phyloP scores from a whole-genome alignment of 192 early-diverging fungal species.

The Mortierella hygrophila region DNA sequence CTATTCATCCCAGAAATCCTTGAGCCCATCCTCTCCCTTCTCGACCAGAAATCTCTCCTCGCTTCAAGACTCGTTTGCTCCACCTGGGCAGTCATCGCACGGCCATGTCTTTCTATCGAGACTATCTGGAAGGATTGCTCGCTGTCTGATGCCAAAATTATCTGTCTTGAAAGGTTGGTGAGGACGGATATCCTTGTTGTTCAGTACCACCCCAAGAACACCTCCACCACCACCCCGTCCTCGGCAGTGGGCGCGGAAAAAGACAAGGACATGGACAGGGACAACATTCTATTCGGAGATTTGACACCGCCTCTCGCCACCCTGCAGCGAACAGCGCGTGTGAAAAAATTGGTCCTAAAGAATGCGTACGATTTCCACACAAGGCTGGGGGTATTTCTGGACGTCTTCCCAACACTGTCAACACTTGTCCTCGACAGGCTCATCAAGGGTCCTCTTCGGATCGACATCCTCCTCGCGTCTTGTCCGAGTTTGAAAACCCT shows the following conservation, averaged over 20 bases:
- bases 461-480: not conserved
- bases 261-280: not conserved
- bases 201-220: not conserved
- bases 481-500: not conserved
- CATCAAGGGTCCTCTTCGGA: not conserved
- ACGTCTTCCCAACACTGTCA: not conserved
- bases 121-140: not conserved
- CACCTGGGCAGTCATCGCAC: conserved; percentile 1
- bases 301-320: not conserved
- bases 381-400: not conserved
- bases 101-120: not conserved
- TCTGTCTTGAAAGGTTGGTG: not conserved
- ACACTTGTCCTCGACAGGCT: not conserved
- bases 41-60: not conserved
- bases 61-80: not conserved
- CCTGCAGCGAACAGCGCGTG: not conserved
- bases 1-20: conserved; percentile 1
- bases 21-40: not conserved
- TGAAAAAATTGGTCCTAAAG: not conserved
- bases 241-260: not conserved
- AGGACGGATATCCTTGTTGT: not conserved
- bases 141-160: not conserved
- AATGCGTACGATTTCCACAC: not conserved
- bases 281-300: not conserved
- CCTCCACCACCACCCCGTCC: not conserved